Evolutionary conservation across 2,329 filamentous ascomycete species (phyloP).

Genomic region (Coniochaeta ligniaria): DNA sequence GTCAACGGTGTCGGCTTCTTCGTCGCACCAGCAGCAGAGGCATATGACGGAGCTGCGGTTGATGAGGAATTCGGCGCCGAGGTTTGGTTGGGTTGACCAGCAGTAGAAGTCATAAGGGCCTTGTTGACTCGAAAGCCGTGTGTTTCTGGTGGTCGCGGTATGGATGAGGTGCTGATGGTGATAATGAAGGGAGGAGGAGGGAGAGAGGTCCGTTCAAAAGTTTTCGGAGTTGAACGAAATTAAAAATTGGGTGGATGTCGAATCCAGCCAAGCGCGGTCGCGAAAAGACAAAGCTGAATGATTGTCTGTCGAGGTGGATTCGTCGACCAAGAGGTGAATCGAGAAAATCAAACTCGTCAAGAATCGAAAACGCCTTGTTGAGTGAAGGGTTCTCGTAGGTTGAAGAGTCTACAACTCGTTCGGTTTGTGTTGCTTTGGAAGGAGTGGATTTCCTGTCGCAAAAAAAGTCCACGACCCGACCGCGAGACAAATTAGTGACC

Average conservation of each 20-base stretch:
- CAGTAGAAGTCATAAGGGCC: constrained; percentile 55
- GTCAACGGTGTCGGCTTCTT: constrained; percentile 56
- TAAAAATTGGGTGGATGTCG: constrained; percentile 11
- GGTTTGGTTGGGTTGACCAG: constrained; percentile 43
- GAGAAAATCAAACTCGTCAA: background rate
- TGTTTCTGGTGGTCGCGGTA: constrained; percentile 11
- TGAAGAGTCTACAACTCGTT: background rate
- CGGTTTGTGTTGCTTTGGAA: background rate
- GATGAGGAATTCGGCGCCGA: constrained; percentile 50
- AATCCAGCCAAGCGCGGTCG: constrained; percentile 20
- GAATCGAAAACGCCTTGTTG: background rate
- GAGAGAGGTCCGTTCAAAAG: background rate
- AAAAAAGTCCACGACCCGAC: constrained; percentile 5
- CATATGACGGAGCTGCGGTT: constrained; percentile 57
- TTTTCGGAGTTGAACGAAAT: constrained; percentile 5
- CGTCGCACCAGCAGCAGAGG: constrained; percentile 56
- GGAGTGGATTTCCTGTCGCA: constrained; percentile 8
- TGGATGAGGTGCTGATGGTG: constrained; percentile 8
- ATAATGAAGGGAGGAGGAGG: background rate
- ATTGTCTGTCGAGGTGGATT: background rate
- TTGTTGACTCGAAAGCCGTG: constrained; percentile 20
- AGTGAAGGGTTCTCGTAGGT: background rate
- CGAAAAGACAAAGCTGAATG: constrained; percentile 3
- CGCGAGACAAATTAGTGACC: constrained; percentile 2
- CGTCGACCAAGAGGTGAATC: background rate